Conservation (phyloP, 1,284 basidiomycete genomes). For the Xerocomus alliaceus region DNA sequence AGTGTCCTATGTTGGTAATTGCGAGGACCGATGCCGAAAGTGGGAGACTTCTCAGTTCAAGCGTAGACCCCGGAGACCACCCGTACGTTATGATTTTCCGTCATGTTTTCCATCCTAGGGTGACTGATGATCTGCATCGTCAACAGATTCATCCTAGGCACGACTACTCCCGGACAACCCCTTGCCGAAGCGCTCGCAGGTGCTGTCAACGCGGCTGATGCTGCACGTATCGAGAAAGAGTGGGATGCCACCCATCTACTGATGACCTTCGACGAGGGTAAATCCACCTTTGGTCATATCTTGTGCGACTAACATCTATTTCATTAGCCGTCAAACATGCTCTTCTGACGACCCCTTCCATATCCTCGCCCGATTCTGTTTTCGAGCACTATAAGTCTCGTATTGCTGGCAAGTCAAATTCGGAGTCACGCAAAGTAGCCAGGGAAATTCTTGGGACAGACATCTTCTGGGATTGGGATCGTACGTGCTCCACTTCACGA, state of each 20-base stretch:
- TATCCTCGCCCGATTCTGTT: constrained; percentile 59
- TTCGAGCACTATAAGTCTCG: constrained; percentile 66
- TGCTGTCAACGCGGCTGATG: constrained; percentile 68
- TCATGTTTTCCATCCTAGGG: constrained; percentile 16
- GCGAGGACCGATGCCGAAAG: constrained; percentile 93
- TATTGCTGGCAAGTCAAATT: constrained; percentile 73
- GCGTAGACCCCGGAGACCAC: constrained; percentile 76
- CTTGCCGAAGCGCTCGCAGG: constrained; percentile 84
- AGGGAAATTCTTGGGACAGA: constrained; percentile 66
- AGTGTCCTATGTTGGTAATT: constrained; percentile 87
- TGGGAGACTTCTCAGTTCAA: constrained; percentile 85
- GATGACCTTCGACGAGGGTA: constrained; percentile 86
- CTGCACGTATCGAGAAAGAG: constrained; percentile 78
- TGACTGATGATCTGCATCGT: constrained; percentile 10
- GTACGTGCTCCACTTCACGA: constrained; percentile 50
- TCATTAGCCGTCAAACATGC: constrained; percentile 61
- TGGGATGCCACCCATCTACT: constrained; percentile 80
- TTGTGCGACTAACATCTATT: constrained; percentile 10
- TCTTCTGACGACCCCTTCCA: constrained; percentile 28
- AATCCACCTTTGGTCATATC: constrained; percentile 16
- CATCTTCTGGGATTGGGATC: constrained; percentile 89
- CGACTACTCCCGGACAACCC: constrained; percentile 61
- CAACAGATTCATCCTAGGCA: constrained; percentile 77
- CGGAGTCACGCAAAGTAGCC: constrained; percentile 76
- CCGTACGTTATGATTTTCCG: constrained; percentile 44